Evolutionary conservation across 2,329 filamentous ascomycete genomes (phyloP).

Genomic region (Myriosclerotinia scirpicola): DNA sequence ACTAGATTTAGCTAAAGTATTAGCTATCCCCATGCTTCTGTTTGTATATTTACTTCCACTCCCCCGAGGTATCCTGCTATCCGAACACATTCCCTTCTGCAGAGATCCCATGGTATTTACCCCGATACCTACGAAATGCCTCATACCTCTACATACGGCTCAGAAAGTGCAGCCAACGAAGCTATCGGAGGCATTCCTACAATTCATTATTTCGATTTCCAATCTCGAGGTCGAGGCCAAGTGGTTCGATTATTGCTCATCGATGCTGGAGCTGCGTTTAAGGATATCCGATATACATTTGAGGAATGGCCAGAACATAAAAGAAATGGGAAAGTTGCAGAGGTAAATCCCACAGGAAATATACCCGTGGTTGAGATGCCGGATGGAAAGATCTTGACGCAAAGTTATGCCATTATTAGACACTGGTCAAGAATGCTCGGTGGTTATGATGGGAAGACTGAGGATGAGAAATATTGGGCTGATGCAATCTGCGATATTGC

Average conservation of each 20-base stretch:
- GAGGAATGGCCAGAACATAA: conserved; percentile 39
- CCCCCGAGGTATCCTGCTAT: neutral
- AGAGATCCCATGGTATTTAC: neutral
- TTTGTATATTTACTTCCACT: neutral
- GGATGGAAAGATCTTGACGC: conserved; percentile 39
- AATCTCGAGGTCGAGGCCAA: conserved; percentile 39
- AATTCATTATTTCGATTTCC: conserved; percentile 41
- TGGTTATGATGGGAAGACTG: conserved; percentile 38
- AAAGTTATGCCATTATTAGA: conserved; percentile 40
- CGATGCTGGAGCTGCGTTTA: conserved; percentile 40
- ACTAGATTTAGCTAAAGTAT: neutral
- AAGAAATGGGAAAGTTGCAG: conserved; percentile 29
- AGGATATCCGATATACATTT: conserved; percentile 39
- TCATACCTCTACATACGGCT: conserved; percentile 26
- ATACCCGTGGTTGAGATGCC: conserved; percentile 38
- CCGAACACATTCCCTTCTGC: neutral
- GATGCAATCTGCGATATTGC: conserved; percentile 41
- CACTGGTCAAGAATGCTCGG: conserved; percentile 38
- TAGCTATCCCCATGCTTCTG: neutral
- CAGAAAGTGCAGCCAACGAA: conserved; percentile 35
- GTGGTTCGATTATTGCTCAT: conserved; percentile 37
- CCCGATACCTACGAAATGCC: conserved; percentile 1
- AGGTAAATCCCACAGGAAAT: conserved; percentile 36
- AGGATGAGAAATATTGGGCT: conserved; percentile 40
- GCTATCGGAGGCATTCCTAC: conserved; percentile 41